Base-by-base conservation (phyloP, 768 basidiomycete species). In the Hygrocybe coccinea region DNA sequence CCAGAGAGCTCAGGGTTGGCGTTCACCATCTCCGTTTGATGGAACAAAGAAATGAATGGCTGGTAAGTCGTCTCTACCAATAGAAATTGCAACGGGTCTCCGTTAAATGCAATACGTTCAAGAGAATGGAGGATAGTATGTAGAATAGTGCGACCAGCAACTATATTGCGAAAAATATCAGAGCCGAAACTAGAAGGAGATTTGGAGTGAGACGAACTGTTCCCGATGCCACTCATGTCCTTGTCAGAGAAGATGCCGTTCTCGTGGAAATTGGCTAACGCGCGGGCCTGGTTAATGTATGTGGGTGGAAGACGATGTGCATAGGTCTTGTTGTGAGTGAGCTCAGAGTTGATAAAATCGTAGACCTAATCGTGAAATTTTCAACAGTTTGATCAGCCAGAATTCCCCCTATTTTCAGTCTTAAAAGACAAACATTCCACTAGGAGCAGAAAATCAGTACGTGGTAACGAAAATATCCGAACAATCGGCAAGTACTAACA, bases 1-100 rank as follows among this genome's bases (percentile, higher is more conserved):
- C 76, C 82, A 48, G 73, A 69, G 60, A 86, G 69, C 52, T 85
- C 79, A 1, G 87, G 85, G 65, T 83, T 70, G 24, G 78, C 71
- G 58, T 79, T 73, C 60, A 70, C 61, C 54, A 86, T 71, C 55
- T 86, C 87, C 17, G 89, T 82, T 69, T 87, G 80, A 66, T 85
- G 82, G 81, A 94, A 87, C 69, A 94, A 78, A 3, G 89, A 91
- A 64, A 93, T 85, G 81, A 95, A 91, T 12, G 91, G 86, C 69
- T 93, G 91, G 77, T 94, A 94, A 59, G 89, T 88, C 14, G 86
- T 85, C 72, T 89, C 82, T 61, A 90, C 76, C 60, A 91, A 67
- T 70, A 86, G 76, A 72, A 94, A 79, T 63, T 89, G 85, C 50
- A 93, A 81, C 44, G 89, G 85, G 72, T 90, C 86, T 58, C 79